These are phyloP conservation scores for Acanthochlamys bracteata DNA, from an alignment of 106 monocot species.

Conservation along the genomic window DNA sequence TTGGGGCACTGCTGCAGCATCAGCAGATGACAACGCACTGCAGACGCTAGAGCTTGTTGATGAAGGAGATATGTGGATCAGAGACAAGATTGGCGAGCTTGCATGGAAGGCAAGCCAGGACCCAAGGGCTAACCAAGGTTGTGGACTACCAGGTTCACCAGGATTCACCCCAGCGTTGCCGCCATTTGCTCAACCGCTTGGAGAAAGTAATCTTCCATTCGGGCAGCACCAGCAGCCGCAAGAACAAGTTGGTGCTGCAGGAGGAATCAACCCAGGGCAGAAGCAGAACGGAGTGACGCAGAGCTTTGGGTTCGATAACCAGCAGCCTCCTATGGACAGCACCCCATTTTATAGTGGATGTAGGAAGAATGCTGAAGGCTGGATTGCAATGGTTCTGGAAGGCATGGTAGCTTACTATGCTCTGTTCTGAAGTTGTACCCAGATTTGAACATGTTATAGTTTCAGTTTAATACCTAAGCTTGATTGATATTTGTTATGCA, in stretches of 20 bases:
- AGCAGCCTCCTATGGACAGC: constrained; percentile 6
- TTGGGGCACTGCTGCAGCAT: constrained; percentile 32
- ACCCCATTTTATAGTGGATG: constrained; percentile 3
- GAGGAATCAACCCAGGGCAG: neutral
- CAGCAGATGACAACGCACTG: constrained; percentile 20
- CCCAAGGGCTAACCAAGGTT: constrained; percentile 30
- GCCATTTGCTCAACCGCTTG: constrained; percentile 27
- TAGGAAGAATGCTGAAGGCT: neutral
- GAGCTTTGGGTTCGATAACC: constrained; percentile 1
- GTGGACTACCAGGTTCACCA: constrained; percentile 28
- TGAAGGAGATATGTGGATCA: constrained; percentile 44
- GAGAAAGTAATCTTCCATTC: constrained; percentile 1
- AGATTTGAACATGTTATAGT: no score
- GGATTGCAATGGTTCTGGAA: neutral
- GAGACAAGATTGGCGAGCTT: constrained; percentile 33
- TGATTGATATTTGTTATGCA: no score
- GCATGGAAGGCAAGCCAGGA: constrained; percentile 54
- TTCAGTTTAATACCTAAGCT: no score
- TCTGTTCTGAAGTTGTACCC: neutral
- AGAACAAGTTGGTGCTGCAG: neutral
- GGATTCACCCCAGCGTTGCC: constrained; percentile 31
- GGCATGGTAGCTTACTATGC: neutral
- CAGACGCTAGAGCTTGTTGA: constrained; percentile 43
- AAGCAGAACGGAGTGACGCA: neutral
- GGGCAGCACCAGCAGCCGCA: constrained; percentile 3